Conservation (phyloP, 2,329 filamentous ascomycete species). For the Botrytis squamosa region DNA sequence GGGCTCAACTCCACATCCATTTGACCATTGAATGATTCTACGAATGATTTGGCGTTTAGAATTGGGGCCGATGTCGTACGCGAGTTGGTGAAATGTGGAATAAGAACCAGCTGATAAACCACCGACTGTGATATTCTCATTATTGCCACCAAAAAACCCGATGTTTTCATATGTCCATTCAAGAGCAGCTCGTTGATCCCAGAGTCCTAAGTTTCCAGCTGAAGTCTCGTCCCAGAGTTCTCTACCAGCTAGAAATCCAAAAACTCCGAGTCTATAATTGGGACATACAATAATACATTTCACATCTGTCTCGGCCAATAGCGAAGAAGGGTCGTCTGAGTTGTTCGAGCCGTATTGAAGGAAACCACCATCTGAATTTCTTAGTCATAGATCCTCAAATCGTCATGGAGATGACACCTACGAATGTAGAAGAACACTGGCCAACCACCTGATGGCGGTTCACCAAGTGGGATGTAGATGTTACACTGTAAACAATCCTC, state of each 20-base stretch:
- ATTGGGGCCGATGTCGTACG: slow-evolving; percentile 25
- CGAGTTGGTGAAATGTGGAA: slow-evolving; percentile 35
- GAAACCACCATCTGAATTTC: slow-evolving; percentile 46
- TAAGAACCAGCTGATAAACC: slow-evolving; percentile 46
- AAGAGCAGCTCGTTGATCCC: slow-evolving; percentile 58
- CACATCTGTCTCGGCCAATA: slow-evolving; percentile 60
- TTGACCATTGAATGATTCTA: slow-evolving; percentile 38
- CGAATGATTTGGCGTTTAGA: slow-evolving; percentile 24
- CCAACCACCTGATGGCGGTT: slow-evolving; percentile 14
- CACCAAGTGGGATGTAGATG: slow-evolving; percentile 12
- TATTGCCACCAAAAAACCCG: slow-evolving; percentile 64
- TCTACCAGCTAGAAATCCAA: slow-evolving; percentile 41
- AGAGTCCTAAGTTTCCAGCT: slow-evolving; percentile 47
- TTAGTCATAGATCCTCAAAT: background rate
- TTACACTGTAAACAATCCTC: slow-evolving; percentile 21
- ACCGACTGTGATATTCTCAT: slow-evolving; percentile 45
- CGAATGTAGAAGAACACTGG: slow-evolving; percentile 20
- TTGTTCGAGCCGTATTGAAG: slow-evolving; percentile 38
- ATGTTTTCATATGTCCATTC: slow-evolving; percentile 60
- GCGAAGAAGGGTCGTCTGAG: slow-evolving; percentile 53
- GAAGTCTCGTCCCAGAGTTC: slow-evolving; percentile 11
- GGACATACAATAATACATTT: slow-evolving; percentile 57
- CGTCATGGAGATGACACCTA: background rate
- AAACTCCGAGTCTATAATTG: slow-evolving; percentile 49
- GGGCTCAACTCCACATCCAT: slow-evolving; percentile 47